A percentile compares a stretch with the other conserved stretches of the same genome.
phyloP scores from a whole-genome alignment of 192 early-diverging fungal species.

The Helicostylum pulchrum region DNA sequence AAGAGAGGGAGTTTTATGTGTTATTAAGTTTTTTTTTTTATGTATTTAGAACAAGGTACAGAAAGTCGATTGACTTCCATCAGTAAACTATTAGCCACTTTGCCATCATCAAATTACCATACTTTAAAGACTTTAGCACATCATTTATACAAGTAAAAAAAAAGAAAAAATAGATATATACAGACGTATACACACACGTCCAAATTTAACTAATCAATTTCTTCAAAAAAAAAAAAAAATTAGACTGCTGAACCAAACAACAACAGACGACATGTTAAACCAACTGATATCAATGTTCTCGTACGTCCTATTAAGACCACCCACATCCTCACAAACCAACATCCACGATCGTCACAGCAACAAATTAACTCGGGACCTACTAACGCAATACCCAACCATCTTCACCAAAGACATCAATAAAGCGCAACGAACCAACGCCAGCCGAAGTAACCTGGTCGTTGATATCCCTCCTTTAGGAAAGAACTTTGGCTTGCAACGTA shows the following conservation, averaged over 20 bases:
- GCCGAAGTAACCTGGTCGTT: background rate
- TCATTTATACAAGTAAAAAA: constrained; percentile 22
- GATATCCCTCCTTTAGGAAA: background rate
- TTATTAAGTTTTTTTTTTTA: background rate
- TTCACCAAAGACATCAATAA: constrained; percentile 25
- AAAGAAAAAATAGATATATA: background rate
- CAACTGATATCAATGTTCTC: constrained; percentile 40
- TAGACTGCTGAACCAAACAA: background rate
- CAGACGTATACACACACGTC: background rate
- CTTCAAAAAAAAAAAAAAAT: too few relatives aligned
- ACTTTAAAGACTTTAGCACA: constrained; percentile 40
- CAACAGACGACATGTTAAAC: constrained; percentile 30
- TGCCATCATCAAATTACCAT: constrained; percentile 44
- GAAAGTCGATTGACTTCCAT: constrained; percentile 38
- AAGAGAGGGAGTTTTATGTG: background rate
- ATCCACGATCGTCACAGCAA: constrained; percentile 47
- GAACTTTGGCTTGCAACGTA: background rate
- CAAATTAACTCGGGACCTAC: constrained; percentile 43
- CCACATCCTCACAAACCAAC: constrained; percentile 36
- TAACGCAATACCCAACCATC: constrained; percentile 39
- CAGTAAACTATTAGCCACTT: constrained; percentile 42
- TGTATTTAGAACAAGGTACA: background rate
- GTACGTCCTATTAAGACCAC: constrained; percentile 43
- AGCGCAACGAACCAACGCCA: background rate
- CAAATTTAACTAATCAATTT: background rate